A percentile compares a stretch with the other conserved stretches of the same genome.
These are phyloP conservation scores for Hemileccinum rubropunctum DNA, from an alignment of 768 basidiomycete species.

Conservation along the genomic window DNA sequence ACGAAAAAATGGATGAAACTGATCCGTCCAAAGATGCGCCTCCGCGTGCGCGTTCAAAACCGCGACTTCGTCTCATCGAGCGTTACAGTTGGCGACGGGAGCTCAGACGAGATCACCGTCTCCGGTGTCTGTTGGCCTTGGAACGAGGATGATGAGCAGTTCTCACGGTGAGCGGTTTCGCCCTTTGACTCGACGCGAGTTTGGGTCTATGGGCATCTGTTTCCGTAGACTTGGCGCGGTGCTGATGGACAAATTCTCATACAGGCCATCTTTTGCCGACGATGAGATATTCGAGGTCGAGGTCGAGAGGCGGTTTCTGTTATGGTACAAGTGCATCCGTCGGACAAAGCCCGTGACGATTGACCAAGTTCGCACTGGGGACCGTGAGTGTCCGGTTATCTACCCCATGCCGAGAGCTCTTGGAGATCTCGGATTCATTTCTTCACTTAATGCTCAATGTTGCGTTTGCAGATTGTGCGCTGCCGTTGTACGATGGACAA, in stretches of 20 bases:
- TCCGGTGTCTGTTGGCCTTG: constrained; percentile 14
- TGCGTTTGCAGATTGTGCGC: constrained; percentile 19
- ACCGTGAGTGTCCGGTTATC: constrained; percentile 8
- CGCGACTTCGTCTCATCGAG: constrained; percentile 16
- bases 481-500: constrained; percentile 18
- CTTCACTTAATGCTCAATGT: neutral
- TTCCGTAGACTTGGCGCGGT: neutral
- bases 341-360: constrained; percentile 19
- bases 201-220: no score
- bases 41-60: constrained; percentile 14
- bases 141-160: constrained; percentile 4
- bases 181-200: neutral
- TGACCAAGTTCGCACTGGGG: constrained; percentile 23
- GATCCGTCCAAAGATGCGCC: constrained; percentile 22
- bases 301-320: constrained; percentile 18
- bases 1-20: constrained; percentile 17
- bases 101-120: neutral
- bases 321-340: constrained; percentile 24
- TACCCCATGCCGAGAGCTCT: neutral
- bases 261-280: constrained; percentile 16
- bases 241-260: neutral
- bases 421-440: neutral
- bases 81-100: constrained; percentile 7
- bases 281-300: constrained; percentile 19
- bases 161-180: constrained; percentile 15